A percentile compares a stretch with the other conserved stretches of the same genome.
These are phyloP conservation scores for Phytophthora sansomeana DNA, from an alignment of 352 stramenopile species.

Conservation along the genomic window DNA sequence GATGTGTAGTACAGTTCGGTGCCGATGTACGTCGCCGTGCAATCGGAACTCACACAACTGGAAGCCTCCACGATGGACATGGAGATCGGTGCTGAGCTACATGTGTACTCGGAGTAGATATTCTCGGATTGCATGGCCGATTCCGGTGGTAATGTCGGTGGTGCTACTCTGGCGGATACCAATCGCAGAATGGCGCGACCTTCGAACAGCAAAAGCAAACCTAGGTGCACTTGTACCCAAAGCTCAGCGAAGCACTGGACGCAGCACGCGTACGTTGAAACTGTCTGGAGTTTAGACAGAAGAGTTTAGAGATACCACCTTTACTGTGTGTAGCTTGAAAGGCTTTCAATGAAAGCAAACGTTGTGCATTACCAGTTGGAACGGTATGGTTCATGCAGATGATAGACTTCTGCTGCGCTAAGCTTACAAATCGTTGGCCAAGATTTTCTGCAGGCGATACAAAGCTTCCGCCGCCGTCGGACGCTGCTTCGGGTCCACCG, in stretches of 20 bases:
- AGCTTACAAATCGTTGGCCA: conserved; percentile 26
- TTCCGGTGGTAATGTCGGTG: neutral
- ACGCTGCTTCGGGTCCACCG: conserved; percentile 36
- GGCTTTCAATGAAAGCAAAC: neutral
- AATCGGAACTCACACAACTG: conserved; percentile 18
- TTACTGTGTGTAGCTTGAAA: too few relatives aligned
- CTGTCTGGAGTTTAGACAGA: conserved; percentile 18
- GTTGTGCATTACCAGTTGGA: too few relatives aligned
- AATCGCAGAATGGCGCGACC: conserved; percentile 21
- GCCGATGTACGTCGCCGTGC: conserved; percentile 10
- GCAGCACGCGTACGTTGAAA: conserved; percentile 25
- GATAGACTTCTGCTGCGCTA: neutral
- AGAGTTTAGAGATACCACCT: neutral
- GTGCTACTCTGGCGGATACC: neutral
- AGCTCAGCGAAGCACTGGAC: conserved; percentile 19
- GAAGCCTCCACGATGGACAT: conserved; percentile 28
- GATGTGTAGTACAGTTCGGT: conserved; percentile 22
- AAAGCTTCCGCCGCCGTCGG: conserved; percentile 42
- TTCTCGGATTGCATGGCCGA: conserved; percentile 25
- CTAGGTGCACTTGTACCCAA: conserved; percentile 31
- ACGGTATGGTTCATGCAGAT: neutral
- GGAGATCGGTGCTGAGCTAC: conserved; percentile 27
- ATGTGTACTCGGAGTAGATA: conserved; percentile 30
- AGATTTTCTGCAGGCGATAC: conserved; percentile 36
- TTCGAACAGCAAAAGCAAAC: conserved; percentile 15